phyloP scores from a whole-genome alignment of 73 alveolate genomes.

The Paramecium pentaurelia region DNA sequence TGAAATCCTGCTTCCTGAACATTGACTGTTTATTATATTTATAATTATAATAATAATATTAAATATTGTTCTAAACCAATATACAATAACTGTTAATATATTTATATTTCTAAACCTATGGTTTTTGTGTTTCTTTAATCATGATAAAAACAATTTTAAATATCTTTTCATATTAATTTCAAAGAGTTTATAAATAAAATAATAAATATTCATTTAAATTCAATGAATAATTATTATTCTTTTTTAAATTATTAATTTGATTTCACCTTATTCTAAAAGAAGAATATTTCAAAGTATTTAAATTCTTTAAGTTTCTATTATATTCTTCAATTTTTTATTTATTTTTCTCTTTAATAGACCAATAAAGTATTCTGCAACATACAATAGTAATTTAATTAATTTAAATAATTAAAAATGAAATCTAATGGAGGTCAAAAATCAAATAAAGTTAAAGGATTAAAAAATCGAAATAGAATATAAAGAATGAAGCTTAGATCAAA shows the following conservation, averaged over 20 bases:
- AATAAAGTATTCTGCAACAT: neutral
- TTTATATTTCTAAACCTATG: neutral
- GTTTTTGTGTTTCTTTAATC: too few species aligned
- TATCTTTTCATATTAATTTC: neutral
- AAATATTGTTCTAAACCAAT: neutral
- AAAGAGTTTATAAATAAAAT: neutral
- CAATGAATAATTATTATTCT: too few species aligned
- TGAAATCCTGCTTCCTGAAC: constrained; percentile 91
- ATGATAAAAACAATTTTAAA: too few species aligned
- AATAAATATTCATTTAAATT: too few species aligned
- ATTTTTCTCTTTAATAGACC: neutral
- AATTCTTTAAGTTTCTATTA: neutral
- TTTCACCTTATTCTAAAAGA: too few species aligned
- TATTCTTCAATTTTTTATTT: neutral
- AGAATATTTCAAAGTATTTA: too few species aligned
- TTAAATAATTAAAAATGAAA: neutral
- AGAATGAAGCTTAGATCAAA: neutral
- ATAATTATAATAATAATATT: neutral
- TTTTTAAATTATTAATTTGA: too few species aligned
- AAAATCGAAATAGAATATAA: neutral
- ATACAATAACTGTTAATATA: neutral
- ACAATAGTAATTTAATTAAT: neutral
- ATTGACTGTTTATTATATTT: constrained; percentile 46
- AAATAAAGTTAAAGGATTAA: neutral
- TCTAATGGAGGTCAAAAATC: neutral